These are phyloP conservation scores for Fusarium sp. DNA, from an alignment of 2,329 filamentous ascomycete genomes.

Conservation along the genomic window DNA sequence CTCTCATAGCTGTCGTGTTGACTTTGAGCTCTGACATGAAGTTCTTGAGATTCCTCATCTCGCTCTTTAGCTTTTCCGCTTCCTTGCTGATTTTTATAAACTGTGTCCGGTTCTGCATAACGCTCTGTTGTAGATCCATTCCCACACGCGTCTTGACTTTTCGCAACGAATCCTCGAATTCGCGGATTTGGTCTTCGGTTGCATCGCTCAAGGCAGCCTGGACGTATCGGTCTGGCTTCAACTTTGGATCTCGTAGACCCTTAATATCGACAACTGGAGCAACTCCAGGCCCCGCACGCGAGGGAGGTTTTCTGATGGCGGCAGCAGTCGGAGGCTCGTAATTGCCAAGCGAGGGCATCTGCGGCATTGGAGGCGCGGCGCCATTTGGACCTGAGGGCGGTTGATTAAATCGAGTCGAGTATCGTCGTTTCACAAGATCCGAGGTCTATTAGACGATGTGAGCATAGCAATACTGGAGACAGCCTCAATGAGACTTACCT, in stretches of 20 bases:
- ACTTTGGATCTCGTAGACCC: slow-evolving; percentile 80
- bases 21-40: slow-evolving; percentile 93
- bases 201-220: slow-evolving; percentile 81
- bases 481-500: slow-evolving; percentile 53
- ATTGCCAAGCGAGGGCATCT: slow-evolving; percentile 68
- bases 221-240: slow-evolving; percentile 83
- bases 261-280: slow-evolving; percentile 79
- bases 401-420: slow-evolving; percentile 91
- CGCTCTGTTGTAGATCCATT: slow-evolving; percentile 89
- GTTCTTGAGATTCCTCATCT: slow-evolving; percentile 91
- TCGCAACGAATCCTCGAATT: slow-evolving; percentile 80
- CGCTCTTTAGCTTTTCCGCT: slow-evolving; percentile 94
- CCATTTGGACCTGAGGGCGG: slow-evolving; percentile 75
- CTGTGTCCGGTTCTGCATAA: slow-evolving; percentile 96
- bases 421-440: slow-evolving; percentile 92
- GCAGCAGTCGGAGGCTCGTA: slow-evolving; percentile 60
- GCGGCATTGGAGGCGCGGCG: slow-evolving; percentile 78
- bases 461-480: slow-evolving; percentile 21
- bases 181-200: slow-evolving; percentile 85
- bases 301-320: slow-evolving; percentile 61
- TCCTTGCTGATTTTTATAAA: slow-evolving; percentile 99
- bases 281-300: slow-evolving; percentile 57
- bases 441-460: slow-evolving; percentile 61
- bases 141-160: slow-evolving; percentile 82
- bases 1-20: slow-evolving; percentile 74